Percentiles rank a stretch among this genome's conserved stretches.
Conservation (phyloP, 2,329 filamentous ascomycete species). For the Cercospora canescens region DNA sequence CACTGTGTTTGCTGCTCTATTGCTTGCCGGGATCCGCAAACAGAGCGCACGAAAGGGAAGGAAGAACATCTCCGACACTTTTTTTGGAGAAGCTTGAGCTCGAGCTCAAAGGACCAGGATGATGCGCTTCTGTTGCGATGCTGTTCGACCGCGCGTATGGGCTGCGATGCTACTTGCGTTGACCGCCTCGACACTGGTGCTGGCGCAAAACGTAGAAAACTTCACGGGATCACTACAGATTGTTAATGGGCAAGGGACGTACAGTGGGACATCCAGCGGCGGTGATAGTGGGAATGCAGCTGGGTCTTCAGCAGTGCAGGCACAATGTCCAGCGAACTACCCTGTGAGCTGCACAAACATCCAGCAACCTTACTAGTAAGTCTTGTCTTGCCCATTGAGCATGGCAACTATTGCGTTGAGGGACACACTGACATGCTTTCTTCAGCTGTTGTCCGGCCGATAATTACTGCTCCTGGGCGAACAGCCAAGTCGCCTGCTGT, state of each 20-base stretch:
- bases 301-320: slow-evolving; percentile 31
- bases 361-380: slow-evolving; percentile 45
- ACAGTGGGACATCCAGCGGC: slow-evolving; percentile 14
- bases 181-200: slow-evolving; percentile 8
- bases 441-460: slow-evolving; percentile 36
- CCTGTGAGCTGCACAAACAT: slow-evolving; percentile 45
- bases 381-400: background rate
- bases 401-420: background rate
- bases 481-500: slow-evolving; percentile 37
- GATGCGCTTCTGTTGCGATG: slow-evolving; percentile 10
- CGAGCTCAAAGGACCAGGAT: slow-evolving; percentile 8
- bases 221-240: slow-evolving; percentile 33
- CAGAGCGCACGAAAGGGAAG: background rate
- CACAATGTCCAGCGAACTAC: slow-evolving; percentile 37
- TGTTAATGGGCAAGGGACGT: slow-evolving; percentile 26
- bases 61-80: background rate
- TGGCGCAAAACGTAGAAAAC: slow-evolving; percentile 24
- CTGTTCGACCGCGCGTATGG: slow-evolving; percentile 11
- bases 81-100: background rate
- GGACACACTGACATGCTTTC: background rate
- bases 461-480: slow-evolving; percentile 35
- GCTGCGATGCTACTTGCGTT: slow-evolving; percentile 15
- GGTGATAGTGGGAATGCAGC: slow-evolving; percentile 17
- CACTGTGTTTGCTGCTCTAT: background rate
- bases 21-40: background rate